Base-by-base conservation (phyloP, 108 stramenopile genomes). In the Schizochytrium sp. region DNA sequence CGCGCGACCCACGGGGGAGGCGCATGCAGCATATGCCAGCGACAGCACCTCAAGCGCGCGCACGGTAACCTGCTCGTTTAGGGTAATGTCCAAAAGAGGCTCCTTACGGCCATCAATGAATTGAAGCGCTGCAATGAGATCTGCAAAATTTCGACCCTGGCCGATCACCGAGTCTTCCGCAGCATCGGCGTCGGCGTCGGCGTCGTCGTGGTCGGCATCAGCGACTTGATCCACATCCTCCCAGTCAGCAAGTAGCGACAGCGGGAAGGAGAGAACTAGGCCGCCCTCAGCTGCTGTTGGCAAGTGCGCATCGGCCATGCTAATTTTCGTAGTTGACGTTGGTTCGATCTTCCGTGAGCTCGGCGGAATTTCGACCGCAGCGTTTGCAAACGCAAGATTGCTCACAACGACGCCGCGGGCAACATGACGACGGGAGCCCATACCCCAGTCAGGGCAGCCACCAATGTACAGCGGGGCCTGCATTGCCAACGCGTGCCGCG, bases 361-460 rank as follows among this genome's bases (percentile, higher is more conserved):
- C 6, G 12, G 0, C 10, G 76, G 76, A 2, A 53, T 23, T 2
- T 12, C 19, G 45, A 25, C 19, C 45, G 18, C 19, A 47, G 45
- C 12, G 12, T 18, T 21, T 6, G 14, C 45, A 47, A 83, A 83
- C 8, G 8, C 6, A 43, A 83, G 45, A 47, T 34, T 45, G 0
- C 48, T 43, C 6, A 83, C 25, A 53, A 83, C 23, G 18, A 83
- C 76, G 23, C 76, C 76, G 8, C n/a, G 45, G 0, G 76, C 76
- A 23, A 12, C 12, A 45, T 53, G 14, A 2, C 76, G 76, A 6
- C 12, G 51, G 12, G 25, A 6, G 48, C 76, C 76, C 45, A 47
- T 47, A 12, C 76, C 76, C 76, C 76, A 83, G 45, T 83, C 76
- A 12, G 76, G 76, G 76, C 76, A 83, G 23, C 76, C 51, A 47